Base-by-base conservation (phyloP, 2,329 filamentous ascomycete genomes). In the Davidsoniella neocaledoniae region DNA sequence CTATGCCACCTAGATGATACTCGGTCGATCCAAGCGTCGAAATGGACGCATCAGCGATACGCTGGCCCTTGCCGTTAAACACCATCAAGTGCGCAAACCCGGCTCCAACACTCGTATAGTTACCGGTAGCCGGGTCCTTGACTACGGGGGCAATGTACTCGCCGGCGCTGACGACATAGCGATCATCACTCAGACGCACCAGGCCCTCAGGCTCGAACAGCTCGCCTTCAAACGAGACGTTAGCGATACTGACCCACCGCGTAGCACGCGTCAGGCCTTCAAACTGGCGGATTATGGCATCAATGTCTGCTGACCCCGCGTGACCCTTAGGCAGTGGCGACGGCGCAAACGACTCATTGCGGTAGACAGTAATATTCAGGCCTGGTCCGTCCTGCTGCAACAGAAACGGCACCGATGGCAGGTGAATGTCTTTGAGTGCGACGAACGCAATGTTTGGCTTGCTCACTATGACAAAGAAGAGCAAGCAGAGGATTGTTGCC, bases 201-300 rank as follows among this genome's bases (percentile, higher is more conserved):
- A 72, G 65, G 3, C 70, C 69, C 53, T 73, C 70, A 1, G 70
- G 69, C 51, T 72, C 70, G 54, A 65, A 69, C 1, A 65, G 65
- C 50, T 71, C 64, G 25, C 66, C 68, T 48, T 71, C 60, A 36
- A 72, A 63, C 5, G 55, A 59, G 25, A 70, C 58, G 16, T 65
- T 67, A 7, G 62, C 62, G 2, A 72, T 57, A 17, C 64, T 61
- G 3, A 60, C 65, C 68, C 68, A 70, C 2, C 56, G 55, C 1
- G 68, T 70, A 1, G 64, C 62, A 16, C 68, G 65, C 5, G 58
- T 57, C 0, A 70, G 56, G 1, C 50, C 55, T 40, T 59, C 59
- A 19, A 69, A 64, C 10, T 63, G 58, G 19, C 57, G 51, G 17
- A 68, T 60, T 17, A 69, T 66, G 21, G 61, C 56, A 25, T 62